These are phyloP conservation scores for Silene vulgaris DNA, from an alignment of 179 eudicot species.

Conservation along the genomic window DNA sequence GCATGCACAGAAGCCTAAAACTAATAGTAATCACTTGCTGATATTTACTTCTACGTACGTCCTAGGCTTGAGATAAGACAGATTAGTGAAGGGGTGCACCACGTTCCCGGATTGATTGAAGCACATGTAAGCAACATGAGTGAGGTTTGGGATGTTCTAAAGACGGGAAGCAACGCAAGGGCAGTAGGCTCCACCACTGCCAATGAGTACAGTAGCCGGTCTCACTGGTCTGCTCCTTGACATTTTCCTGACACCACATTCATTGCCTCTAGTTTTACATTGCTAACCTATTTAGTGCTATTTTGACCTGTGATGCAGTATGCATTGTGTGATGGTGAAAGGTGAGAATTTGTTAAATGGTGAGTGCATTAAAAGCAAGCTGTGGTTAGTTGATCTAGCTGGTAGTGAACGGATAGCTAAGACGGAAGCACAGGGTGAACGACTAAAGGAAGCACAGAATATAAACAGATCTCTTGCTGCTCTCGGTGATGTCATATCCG, in stretches of 20 bases:
- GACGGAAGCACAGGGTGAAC: conserved; percentile 90
- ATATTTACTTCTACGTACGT: conserved; percentile 3
- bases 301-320: conserved; percentile 43
- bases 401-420: conserved; percentile 93
- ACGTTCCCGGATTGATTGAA: conserved; percentile 88
- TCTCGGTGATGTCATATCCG: conserved; percentile 89
- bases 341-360: conserved; percentile 77
- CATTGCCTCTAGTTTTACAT: background rate
- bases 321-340: conserved; percentile 95
- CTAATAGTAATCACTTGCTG: background rate
- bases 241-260: background rate
- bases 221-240: conserved; percentile 62
- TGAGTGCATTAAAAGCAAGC: conserved; percentile 82
- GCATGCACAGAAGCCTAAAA: no score
- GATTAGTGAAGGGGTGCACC: conserved; percentile 73
- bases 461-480: conserved; percentile 92
- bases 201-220: conserved; percentile 91
- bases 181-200: conserved; percentile 90
- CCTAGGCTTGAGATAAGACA: conserved; percentile 87
- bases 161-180: conserved; percentile 78
- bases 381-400: conserved; percentile 91
- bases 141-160: conserved; percentile 88
- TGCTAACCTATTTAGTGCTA: background rate
- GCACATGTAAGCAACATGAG: conserved; percentile 67
- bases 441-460: conserved; percentile 85